A percentile compares a stretch with the other conserved stretches of the same genome.
Evolutionary conservation across 2,329 filamentous ascomycete species (phyloP).

Genomic region (Botrytis cinerea): DNA sequence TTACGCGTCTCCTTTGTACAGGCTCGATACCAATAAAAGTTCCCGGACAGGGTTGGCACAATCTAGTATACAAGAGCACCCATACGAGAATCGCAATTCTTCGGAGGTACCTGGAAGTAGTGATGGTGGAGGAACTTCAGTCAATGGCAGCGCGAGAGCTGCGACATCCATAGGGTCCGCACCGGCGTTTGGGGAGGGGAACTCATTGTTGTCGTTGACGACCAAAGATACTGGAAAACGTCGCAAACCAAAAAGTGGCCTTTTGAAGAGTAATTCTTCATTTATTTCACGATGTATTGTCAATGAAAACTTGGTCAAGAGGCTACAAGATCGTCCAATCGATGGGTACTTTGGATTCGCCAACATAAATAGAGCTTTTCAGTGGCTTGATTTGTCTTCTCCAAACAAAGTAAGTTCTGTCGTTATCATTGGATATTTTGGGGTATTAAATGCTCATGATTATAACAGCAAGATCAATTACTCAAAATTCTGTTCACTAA

Average conservation of each 20-base stretch:
- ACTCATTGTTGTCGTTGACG: conserved; percentile 66
- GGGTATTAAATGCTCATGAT: conserved; percentile 34
- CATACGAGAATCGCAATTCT: conserved; percentile 61
- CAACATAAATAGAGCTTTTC: conserved; percentile 92
- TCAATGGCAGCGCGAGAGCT: conserved; percentile 47
- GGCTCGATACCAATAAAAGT: conserved; percentile 54
- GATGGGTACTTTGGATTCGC: conserved; percentile 89
- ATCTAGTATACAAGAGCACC: conserved; percentile 61
- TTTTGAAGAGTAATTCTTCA: conserved; percentile 97
- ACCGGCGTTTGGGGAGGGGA: conserved; percentile 84
- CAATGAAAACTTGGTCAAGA: conserved; percentile 77
- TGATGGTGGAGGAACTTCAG: conserved; percentile 54
- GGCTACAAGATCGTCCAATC: conserved; percentile 72
- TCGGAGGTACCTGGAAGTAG: conserved; percentile 62
- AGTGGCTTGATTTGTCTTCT: conserved; percentile 91
- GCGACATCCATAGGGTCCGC: conserved; percentile 44
- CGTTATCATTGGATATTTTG: background rate
- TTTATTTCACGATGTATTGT: conserved; percentile 97
- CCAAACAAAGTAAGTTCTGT: conserved; percentile 57
- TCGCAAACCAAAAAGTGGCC: conserved; percentile 96
- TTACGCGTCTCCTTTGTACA: conserved; percentile 55
- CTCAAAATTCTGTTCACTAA: conserved; percentile 98
- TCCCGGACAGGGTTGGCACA: conserved; percentile 45
- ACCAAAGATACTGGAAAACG: conserved; percentile 76
- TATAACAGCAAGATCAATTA: conserved; percentile 73